phyloP scores from a whole-genome alignment of 345 rosid genomes.

The Firmiana major region DNA sequence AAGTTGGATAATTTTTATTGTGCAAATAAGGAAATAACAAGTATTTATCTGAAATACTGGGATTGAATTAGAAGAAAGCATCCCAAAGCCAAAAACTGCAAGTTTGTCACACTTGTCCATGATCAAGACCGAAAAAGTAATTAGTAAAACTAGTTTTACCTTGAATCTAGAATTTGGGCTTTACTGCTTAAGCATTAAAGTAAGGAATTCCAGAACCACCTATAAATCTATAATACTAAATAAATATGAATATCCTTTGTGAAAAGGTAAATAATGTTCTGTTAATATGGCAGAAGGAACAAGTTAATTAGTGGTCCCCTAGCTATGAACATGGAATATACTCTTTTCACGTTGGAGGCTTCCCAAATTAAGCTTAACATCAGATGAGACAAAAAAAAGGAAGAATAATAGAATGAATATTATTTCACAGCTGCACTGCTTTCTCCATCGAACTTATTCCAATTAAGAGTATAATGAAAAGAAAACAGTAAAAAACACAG shows the following conservation, averaged over 20 bases:
- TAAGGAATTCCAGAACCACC: background rate
- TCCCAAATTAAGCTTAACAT: conserved; percentile 28
- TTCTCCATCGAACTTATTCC: conserved; percentile 27
- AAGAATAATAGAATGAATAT: conserved; percentile 19
- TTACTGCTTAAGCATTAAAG: conserved; percentile 7
- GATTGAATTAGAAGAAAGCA: conserved; percentile 15
- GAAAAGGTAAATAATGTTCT: conserved; percentile 10
- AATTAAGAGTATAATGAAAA: conserved; percentile 23
- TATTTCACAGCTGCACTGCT: conserved; percentile 29
- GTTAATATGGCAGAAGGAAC: no score
- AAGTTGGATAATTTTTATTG: background rate
- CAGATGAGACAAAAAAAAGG: conserved; percentile 28
- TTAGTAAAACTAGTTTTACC: conserved; percentile 2
- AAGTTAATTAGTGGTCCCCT: conserved; percentile 32
- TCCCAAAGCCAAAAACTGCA: conserved; percentile 5
- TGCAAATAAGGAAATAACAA: background rate
- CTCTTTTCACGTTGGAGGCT: conserved; percentile 25
- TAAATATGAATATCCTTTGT: conserved; percentile 18
- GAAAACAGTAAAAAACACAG: conserved; percentile 20
- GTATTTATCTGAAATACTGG: conserved; percentile 1
- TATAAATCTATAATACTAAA: background rate
- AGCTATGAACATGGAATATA: conserved; percentile 30
- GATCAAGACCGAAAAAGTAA: background rate
- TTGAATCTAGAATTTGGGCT: conserved; percentile 3
- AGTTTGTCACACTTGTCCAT: conserved; percentile 2